These are phyloP conservation scores for Epichloe sibirici DNA, from an alignment of 2,329 filamentous ascomycete genomes.

Conservation along the genomic window DNA sequence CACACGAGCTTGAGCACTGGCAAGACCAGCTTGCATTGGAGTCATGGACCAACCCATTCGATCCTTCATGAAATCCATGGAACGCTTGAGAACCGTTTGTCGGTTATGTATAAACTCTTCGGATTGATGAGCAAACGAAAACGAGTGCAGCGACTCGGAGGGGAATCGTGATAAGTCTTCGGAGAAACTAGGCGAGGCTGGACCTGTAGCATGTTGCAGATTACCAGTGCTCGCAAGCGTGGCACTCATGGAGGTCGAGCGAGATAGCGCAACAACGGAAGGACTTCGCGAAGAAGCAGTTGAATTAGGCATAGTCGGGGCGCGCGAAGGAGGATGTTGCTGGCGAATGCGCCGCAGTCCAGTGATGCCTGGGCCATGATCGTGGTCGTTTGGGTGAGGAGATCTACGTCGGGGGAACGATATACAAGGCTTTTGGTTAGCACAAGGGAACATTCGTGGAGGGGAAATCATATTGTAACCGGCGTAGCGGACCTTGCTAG, in stretches of 20 bases:
- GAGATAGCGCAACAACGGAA: constrained; percentile 44
- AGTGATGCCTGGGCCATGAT: constrained; percentile 73
- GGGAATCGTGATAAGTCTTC: constrained; percentile 91
- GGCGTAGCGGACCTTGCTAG: constrained; percentile 51
- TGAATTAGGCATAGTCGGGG: constrained; percentile 51
- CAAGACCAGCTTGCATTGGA: constrained; percentile 60
- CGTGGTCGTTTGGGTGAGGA: constrained; percentile 72
- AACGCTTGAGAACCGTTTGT: constrained; percentile 85
- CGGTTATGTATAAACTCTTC: constrained; percentile 85
- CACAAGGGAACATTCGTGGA: not conserved
- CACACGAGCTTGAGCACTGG: constrained; percentile 70
- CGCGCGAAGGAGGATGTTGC: constrained; percentile 52
- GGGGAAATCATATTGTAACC: constrained; percentile 14
- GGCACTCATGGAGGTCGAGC: constrained; percentile 59
- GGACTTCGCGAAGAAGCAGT: constrained; percentile 50
- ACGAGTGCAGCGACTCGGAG: constrained; percentile 91
- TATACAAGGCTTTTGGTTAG: not conserved
- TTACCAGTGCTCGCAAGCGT: constrained; percentile 46
- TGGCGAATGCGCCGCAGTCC: constrained; percentile 91
- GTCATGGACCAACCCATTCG: constrained; percentile 64
- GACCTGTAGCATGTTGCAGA: constrained; percentile 45
- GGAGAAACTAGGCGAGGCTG: constrained; percentile 61
- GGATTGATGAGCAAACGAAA: constrained; percentile 92
- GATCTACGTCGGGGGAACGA: constrained; percentile 42
- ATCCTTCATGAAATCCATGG: constrained; percentile 93